These are phyloP conservation scores for Dujonia santamariae DNA, from an alignment of 1,139 yeast genomes.

Conservation along the genomic window DNA sequence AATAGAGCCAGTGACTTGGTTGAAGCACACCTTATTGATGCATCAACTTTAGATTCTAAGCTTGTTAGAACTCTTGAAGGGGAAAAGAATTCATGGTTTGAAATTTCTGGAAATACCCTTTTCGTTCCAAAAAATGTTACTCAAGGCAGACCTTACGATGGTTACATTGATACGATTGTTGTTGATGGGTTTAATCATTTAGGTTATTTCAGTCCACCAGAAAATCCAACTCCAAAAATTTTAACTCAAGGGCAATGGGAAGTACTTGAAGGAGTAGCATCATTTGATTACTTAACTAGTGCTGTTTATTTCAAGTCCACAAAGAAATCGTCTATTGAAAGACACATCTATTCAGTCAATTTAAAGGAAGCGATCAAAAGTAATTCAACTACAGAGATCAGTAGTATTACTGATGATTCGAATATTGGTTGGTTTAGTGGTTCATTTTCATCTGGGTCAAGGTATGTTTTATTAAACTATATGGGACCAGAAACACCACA, in stretches of 20 bases:
- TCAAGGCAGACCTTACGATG: constrained; percentile 42
- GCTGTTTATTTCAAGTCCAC: constrained; percentile 49
- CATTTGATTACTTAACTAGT: constrained; percentile 42
- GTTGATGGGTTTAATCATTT: constrained; percentile 54
- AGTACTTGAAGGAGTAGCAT: constrained; percentile 45
- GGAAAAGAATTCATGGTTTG: constrained; percentile 60
- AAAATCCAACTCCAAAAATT: constrained; percentile 35
- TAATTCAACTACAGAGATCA: constrained; percentile 14
- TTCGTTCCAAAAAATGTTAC: constrained; percentile 61
- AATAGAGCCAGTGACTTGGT: constrained; percentile 45
- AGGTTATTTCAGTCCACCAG: constrained; percentile 56
- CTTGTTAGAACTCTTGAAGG: constrained; percentile 36
- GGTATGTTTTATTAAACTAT: constrained; percentile 57
- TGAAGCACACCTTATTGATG: constrained; percentile 38
- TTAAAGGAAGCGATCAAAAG: constrained; percentile 28
- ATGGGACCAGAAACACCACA: constrained; percentile 67
- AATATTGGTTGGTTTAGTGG: constrained; percentile 66
- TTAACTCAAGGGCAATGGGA: constrained; percentile 56
- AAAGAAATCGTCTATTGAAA: constrained; percentile 47
- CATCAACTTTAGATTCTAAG: constrained; percentile 21
- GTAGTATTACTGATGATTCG: constrained; percentile 51
- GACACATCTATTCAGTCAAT: constrained; percentile 50
- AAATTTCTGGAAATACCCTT: constrained; percentile 69
- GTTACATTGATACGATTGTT: constrained; percentile 54
- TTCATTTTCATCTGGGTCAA: constrained; percentile 66